Evolutionary conservation across 1,139 yeast species (phyloP).

Genomic region (Protomyces macrosporus): DNA sequence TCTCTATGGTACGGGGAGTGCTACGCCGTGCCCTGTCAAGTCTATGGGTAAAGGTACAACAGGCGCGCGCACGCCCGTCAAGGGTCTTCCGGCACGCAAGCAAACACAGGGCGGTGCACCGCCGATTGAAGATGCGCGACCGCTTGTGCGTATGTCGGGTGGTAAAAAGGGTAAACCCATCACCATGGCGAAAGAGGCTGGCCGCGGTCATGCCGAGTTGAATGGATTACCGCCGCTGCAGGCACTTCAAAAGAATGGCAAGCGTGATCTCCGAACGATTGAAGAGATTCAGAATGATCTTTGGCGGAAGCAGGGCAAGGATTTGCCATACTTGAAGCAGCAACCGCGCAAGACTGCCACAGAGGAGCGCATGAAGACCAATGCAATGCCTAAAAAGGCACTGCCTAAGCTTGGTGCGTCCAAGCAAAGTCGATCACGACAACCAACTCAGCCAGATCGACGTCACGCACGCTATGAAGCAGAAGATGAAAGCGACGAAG

Average conservation of each 20-base stretch:
- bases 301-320: slow-evolving; percentile 20
- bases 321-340: slow-evolving; percentile 3
- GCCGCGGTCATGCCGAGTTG: too few relatives aligned
- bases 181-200: background rate
- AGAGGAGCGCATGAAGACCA: background rate
- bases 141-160: background rate
- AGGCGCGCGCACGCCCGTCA: background rate
- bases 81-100: background rate
- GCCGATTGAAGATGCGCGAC: background rate
- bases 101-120: background rate
- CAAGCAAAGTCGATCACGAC: background rate
- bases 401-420: too few relatives aligned
- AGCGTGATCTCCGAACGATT: slow-evolving; percentile 18
- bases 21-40: background rate
- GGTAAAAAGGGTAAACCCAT: background rate
- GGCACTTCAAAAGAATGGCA: slow-evolving; percentile 14
- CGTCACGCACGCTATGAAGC: slow-evolving; percentile 28
- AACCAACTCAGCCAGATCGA: background rate
- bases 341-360: background rate
- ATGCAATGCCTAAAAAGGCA: background rate
- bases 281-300: slow-evolving; percentile 24
- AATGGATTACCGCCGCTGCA: background rate
- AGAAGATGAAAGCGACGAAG: slow-evolving; percentile 35
- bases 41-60: background rate
- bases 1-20: background rate